Evolutionary conservation across 2,329 filamentous ascomycete genomes (phyloP).

Genomic region (Cadophora malorum): DNA sequence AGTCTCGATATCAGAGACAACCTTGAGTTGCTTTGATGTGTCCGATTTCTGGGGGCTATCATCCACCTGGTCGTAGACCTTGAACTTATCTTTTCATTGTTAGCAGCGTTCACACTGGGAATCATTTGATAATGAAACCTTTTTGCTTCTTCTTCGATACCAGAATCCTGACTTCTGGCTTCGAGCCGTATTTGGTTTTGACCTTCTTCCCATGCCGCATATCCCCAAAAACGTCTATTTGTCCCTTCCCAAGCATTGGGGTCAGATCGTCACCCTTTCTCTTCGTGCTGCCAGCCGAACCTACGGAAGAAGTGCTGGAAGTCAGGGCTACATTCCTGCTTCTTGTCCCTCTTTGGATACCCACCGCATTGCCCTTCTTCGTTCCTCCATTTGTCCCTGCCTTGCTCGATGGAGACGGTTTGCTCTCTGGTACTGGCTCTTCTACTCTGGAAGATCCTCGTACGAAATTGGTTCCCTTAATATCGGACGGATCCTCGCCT

Average conservation of each 20-base stretch:
- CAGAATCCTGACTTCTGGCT: not conserved
- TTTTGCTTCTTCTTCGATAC: constrained; percentile 6
- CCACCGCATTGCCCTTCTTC: not conserved
- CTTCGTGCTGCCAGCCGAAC: constrained; percentile 29
- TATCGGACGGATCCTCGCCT: constrained; percentile 18
- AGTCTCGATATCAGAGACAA: constrained; percentile 1
- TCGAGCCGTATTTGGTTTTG: not conserved
- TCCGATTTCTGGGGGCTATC: constrained; percentile 11
- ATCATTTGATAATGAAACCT: not conserved
- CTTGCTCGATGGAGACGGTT: not conserved
- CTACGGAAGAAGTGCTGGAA: constrained; percentile 17
- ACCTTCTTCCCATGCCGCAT: not conserved
- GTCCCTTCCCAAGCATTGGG: constrained; percentile 27
- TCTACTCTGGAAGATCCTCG: not conserved
- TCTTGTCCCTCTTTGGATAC: not conserved
- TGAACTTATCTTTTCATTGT: constrained; percentile 7
- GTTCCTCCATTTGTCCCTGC: not conserved
- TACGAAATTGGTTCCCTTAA: constrained; percentile 3
- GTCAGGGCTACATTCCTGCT: not conserved
- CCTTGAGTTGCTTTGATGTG: constrained; percentile 1
- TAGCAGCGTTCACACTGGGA: not conserved
- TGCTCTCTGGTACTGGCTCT: not conserved
- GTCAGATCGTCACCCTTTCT: constrained; percentile 33
- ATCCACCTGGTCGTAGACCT: not conserved
- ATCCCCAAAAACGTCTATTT: constrained; percentile 33